phyloP scores from a whole-genome alignment of 495 filamentous ascomycete species.

The Parachaetomium inaequale region DNA sequence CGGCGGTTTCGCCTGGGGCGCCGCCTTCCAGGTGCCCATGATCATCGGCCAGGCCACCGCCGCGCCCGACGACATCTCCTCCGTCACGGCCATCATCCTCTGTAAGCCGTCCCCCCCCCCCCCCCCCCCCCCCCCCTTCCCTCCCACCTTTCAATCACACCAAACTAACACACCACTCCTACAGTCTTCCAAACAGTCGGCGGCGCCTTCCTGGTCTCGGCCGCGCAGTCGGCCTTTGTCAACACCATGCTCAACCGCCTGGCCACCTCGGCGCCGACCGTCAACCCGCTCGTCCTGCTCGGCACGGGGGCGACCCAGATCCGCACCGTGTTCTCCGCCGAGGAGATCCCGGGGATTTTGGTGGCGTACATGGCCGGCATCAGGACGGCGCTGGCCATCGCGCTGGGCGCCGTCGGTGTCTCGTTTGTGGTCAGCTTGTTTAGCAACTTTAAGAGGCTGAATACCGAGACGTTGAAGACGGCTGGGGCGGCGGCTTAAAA shows the following conservation, averaged over 20 bases:
- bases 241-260: slow-evolving; percentile 40
- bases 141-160: background rate
- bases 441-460: slow-evolving; percentile 26
- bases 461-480: slow-evolving; percentile 20
- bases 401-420: slow-evolving; percentile 32
- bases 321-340: slow-evolving; percentile 35
- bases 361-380: slow-evolving; percentile 58
- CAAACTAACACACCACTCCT: slow-evolving; percentile 34
- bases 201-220: slow-evolving; percentile 46
- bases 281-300: slow-evolving; percentile 41
- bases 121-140: background rate
- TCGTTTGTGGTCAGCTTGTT: slow-evolving; percentile 28
- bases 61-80: slow-evolving; percentile 31
- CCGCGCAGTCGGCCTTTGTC: slow-evolving; percentile 49
- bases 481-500: slow-evolving; percentile 16
- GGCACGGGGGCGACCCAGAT: slow-evolving; percentile 41
- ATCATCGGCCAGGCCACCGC: slow-evolving; percentile 56
- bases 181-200: slow-evolving; percentile 52
- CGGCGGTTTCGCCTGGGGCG: slow-evolving; percentile 50
- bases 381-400: slow-evolving; percentile 44
- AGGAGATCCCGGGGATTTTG: slow-evolving; percentile 49
- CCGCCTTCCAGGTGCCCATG: slow-evolving; percentile 49
- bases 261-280: slow-evolving; percentile 36
- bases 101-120: slow-evolving; percentile 33
- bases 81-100: slow-evolving; percentile 45